Evolutionary conservation across 2,329 filamentous ascomycete species (phyloP).

Genomic region (Aspergillus sp.): DNA sequence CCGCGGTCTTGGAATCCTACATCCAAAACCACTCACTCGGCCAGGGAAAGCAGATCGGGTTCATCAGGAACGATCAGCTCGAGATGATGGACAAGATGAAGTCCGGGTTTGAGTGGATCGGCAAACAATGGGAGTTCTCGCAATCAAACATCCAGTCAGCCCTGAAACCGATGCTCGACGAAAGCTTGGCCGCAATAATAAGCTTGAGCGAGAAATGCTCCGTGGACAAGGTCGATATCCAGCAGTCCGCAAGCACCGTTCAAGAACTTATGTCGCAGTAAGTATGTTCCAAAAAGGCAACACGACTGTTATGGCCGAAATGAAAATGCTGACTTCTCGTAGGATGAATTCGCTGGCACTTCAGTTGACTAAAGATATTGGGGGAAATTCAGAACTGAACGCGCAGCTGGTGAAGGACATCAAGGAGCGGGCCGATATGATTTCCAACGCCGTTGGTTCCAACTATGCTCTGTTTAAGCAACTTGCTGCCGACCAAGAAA

Average conservation of each 20-base stretch:
- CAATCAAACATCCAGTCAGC: constrained; percentile 8
- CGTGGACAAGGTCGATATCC: constrained; percentile 8
- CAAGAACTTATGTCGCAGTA: constrained; percentile 16
- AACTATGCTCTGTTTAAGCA: constrained; percentile 13
- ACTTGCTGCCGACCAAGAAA: constrained; percentile 12
- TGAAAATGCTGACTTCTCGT: constrained; percentile 2
- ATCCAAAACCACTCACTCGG: constrained; percentile 18
- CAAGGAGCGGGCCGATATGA: constrained; percentile 8
- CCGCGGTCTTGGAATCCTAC: constrained; percentile 20
- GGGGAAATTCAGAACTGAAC: constrained; percentile 8
- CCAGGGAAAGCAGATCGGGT: constrained; percentile 13
- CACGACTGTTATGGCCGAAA: not conserved
- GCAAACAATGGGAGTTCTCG: constrained; percentile 6
- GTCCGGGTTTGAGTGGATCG: constrained; percentile 9
- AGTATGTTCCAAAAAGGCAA: constrained; percentile 5
- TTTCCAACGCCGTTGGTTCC: constrained; percentile 9
- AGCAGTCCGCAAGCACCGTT: constrained; percentile 11
- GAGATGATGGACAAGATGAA: constrained; percentile 12
- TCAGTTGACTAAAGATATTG: constrained; percentile 9
- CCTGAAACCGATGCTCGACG: constrained; percentile 8
- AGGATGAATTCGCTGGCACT: constrained; percentile 16
- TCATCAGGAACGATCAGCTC: constrained; percentile 17
- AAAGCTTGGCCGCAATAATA: constrained; percentile 9
- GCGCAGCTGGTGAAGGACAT: constrained; percentile 4
- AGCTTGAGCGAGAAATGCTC: constrained; percentile 9